Conservation (phyloP, 75 land plant species). For the Azolla pinnata region DNA sequence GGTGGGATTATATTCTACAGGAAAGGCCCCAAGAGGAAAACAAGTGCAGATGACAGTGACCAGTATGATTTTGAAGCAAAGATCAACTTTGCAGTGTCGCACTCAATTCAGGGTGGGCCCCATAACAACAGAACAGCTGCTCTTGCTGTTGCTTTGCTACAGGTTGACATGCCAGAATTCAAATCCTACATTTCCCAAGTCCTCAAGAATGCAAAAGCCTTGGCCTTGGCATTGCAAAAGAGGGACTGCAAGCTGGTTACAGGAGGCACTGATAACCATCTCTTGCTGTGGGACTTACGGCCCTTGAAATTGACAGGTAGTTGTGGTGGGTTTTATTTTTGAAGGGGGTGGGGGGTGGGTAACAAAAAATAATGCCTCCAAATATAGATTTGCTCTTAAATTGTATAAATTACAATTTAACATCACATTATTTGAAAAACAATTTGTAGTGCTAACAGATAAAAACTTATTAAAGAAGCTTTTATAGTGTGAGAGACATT, state of each 20-base stretch:
- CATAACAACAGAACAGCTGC: slow-evolving; percentile 98
- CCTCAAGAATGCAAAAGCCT: slow-evolving; percentile 78
- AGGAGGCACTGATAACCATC: slow-evolving; percentile 92
- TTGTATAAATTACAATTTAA: too few species aligned
- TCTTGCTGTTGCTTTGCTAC: slow-evolving; percentile 79
- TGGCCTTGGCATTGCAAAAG: slow-evolving; percentile 64
- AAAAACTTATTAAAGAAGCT: too few species aligned
- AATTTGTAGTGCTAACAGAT: too few species aligned
- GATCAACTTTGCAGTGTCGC: slow-evolving; percentile 94
- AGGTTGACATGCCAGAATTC: slow-evolving; percentile 70
- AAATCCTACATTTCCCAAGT: slow-evolving; percentile 77
- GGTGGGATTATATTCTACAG: slow-evolving; percentile 91
- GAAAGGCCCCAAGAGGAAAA: slow-evolving; percentile 53
- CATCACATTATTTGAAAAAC: too few species aligned
- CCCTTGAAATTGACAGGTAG: slow-evolving; percentile 61
- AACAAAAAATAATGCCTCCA: too few species aligned
- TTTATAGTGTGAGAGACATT: too few species aligned
- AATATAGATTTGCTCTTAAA: too few species aligned
- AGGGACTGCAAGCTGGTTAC: slow-evolving; percentile 81
- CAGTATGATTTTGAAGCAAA: slow-evolving; percentile 74
- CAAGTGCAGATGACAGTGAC: slow-evolving; percentile 35
- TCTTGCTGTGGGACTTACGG: slow-evolving; percentile 87
- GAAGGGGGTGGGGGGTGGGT: too few species aligned
- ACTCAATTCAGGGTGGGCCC: slow-evolving; percentile 90
- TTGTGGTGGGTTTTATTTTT: background rate